phyloP scores from a whole-genome alignment of 2,329 filamentous ascomycete genomes.

The Aspergillus pseudonomiae region DNA sequence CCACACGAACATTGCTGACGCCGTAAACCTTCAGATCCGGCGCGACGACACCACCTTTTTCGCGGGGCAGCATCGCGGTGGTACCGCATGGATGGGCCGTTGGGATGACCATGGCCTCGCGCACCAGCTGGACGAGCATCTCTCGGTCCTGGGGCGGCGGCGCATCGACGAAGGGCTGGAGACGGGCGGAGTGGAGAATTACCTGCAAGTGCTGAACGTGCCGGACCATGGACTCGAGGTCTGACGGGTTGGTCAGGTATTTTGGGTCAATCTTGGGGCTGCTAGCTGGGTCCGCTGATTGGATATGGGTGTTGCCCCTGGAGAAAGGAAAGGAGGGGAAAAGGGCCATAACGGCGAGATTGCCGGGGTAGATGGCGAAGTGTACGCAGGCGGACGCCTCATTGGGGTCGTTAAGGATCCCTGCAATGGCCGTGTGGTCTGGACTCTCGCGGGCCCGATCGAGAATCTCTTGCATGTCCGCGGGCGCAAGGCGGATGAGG shows the following conservation, averaged over 20 bases:
- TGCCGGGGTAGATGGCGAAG: constrained; percentile 15
- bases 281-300: constrained; percentile 34
- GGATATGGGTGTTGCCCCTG: constrained; percentile 34
- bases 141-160: background rate
- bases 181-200: constrained; percentile 7
- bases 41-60: constrained; percentile 13
- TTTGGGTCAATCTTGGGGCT: constrained; percentile 49
- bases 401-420: constrained; percentile 20
- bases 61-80: constrained; percentile 9
- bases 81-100: constrained; percentile 12
- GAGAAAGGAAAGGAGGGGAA: constrained; percentile 36
- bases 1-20: constrained; percentile 12
- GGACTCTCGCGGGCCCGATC: background rate
- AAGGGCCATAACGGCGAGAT: background rate
- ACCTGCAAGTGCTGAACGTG: constrained; percentile 27
- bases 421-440: background rate
- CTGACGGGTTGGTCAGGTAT: constrained; percentile 46
- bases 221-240: constrained; percentile 44
- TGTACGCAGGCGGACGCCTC: constrained; percentile 14
- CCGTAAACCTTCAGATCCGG: constrained; percentile 11
- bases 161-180: background rate
- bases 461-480: background rate
- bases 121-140: background rate
- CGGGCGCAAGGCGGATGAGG: background rate
- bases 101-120: background rate